phyloP scores from a whole-genome alignment of 768 basidiomycete species.

The Xerocomellus intermedius region DNA sequence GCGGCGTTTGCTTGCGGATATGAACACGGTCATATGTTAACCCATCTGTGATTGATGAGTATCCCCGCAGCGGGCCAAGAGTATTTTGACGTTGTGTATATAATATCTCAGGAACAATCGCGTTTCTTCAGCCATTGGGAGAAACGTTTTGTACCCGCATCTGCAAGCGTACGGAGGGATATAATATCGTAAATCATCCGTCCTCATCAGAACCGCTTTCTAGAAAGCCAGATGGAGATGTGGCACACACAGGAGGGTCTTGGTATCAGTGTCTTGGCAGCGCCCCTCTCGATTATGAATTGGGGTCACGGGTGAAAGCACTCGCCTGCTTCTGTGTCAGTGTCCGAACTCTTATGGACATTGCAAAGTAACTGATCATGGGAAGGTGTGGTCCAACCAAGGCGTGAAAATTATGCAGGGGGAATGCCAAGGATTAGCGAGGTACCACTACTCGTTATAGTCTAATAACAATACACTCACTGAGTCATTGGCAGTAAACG shows the following conservation, averaged over 20 bases:
- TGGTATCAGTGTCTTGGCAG: conserved; percentile 8
- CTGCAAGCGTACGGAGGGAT: not conserved
- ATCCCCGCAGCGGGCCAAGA: not conserved
- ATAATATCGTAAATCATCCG: not conserved
- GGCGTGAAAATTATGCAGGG: not conserved
- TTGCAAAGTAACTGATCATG: not conserved
- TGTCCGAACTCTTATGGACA: not conserved
- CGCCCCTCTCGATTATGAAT: conserved; percentile 1
- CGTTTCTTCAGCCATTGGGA: too few relatives aligned
- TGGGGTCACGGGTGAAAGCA: not conserved
- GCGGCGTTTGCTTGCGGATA: conserved; percentile 4
- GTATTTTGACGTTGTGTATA: not conserved
- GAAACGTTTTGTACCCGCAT: not conserved
- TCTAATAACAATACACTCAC: not conserved
- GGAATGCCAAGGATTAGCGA: not conserved
- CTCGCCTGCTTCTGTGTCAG: not conserved
- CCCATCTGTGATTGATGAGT: not conserved
- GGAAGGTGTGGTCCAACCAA: not conserved
- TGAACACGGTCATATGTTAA: not conserved
- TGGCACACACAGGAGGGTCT: not conserved
- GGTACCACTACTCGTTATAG: not conserved
- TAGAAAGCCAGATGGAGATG: not conserved
- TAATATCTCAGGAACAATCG: not conserved
- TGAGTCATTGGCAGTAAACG: conserved; percentile 3
- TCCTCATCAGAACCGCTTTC: not conserved